Evolutionary conservation across 148 eudicot genomes (phyloP), one percentile per base, ranked within the genome.

Genomic region (Nyssa sinensis): DNA sequence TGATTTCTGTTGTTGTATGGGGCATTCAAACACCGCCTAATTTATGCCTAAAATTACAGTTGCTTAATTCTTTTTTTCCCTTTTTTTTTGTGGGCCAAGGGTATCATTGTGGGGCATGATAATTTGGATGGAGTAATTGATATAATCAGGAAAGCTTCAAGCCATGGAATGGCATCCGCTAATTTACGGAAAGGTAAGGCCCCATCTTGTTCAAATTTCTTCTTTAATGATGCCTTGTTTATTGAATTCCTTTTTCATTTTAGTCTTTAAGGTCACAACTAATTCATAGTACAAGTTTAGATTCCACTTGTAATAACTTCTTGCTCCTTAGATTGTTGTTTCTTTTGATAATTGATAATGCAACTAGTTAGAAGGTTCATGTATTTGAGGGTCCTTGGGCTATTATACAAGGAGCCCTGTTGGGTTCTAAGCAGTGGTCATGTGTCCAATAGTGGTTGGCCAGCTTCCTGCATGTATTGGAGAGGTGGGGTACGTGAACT

Each of bases 101-200:
- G 98, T 64, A 86, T 95, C 60, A 78, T 92, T 69, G 82, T 84
- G 73, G 98, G 97, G 73, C 97, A 92, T 67, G 98, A 88, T 85
- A 95, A 95, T 80, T 66, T 95, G 74, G 97, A 95, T 82, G 84
- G 66, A 73, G 88, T 95, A 32, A 92, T 95, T 72, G 81, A 80
- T 64, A 75, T 89, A 59, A 89, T 92, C 77, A 86, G 89, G 86
- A 88, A 89, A 71, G 91, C 97, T 66, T 75, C 98, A 63, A 95
- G 92, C 85, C 87, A 92, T 76, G 83, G 87, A 65, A 55, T 72
- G 71, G 96, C 97, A 57, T 78, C 86, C 74, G 81, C 88, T 66
- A 77, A 88, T 68, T 62, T 95, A 75, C 92, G 84, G 80, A 79
- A 79, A 80, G 89, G 98, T 87, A 80, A 81, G 80, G 25, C 35